Percentiles rank a stretch among this genome's conserved stretches.
Conservation (phyloP, 2,329 filamentous ascomycete species). For the Penicillium capsulatum region DNA sequence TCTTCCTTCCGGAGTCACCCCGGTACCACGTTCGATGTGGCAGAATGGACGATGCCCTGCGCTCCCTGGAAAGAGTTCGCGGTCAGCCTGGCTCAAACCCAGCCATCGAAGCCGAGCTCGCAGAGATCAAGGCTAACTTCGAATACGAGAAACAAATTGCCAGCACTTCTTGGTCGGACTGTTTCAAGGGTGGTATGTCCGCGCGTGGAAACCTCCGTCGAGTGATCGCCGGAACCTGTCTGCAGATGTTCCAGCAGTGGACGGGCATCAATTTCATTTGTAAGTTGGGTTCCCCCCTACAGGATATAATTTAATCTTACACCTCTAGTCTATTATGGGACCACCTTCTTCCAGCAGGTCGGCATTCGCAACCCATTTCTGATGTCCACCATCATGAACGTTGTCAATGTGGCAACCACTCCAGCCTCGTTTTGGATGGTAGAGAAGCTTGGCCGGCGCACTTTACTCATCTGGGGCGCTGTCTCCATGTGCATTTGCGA, state of each 20-base stretch:
- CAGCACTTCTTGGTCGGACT: conserved; percentile 61
- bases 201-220: conserved; percentile 57
- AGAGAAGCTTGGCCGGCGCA: conserved; percentile 75
- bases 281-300: not conserved
- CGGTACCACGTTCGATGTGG: conserved; percentile 80
- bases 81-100: conserved; percentile 67
- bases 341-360: conserved; percentile 75
- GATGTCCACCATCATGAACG: conserved; percentile 77
- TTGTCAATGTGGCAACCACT: conserved; percentile 83
- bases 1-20: conserved; percentile 77
- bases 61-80: conserved; percentile 63
- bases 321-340: conserved; percentile 87
- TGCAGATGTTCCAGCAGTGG: conserved; percentile 77
- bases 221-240: conserved; percentile 64
- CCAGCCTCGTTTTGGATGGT: conserved; percentile 84
- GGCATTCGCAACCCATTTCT: conserved; percentile 75
- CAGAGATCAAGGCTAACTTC: conserved; percentile 84
- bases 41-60: conserved; percentile 60
- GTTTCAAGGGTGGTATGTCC: conserved; percentile 60
- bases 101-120: conserved; percentile 72
- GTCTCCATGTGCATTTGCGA: conserved; percentile 80
- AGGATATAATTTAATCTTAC: conserved; percentile 70
- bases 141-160: conserved; percentile 65
- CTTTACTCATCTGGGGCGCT: conserved; percentile 73
- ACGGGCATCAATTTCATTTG: conserved; percentile 79